Conservation (phyloP, 805 yeast genomes). For the Nakazawaea siamensis region DNA sequence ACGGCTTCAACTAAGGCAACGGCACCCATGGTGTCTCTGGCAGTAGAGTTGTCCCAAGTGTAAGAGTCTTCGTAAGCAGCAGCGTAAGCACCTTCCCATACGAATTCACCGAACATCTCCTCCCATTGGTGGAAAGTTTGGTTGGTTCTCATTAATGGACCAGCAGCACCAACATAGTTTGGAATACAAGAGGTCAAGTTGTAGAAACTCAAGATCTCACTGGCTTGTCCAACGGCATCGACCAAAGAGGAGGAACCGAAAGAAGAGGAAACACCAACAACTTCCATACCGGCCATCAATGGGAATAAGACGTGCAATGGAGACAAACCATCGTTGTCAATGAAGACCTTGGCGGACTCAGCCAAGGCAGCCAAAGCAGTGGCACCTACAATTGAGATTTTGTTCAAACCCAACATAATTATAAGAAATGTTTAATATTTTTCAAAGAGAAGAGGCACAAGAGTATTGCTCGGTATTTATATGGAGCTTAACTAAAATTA, state of each 20-base stretch:
- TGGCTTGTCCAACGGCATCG: slow-evolving; percentile 28
- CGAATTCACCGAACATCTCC: slow-evolving; percentile 27
- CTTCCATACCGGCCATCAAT: slow-evolving; percentile 28
- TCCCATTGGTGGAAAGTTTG: slow-evolving; percentile 32
- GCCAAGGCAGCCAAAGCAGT: slow-evolving; percentile 1
- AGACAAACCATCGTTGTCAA: slow-evolving; percentile 34
- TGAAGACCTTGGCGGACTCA: slow-evolving; percentile 26
- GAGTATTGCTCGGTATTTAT: no score
- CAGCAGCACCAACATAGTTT: slow-evolving; percentile 24
- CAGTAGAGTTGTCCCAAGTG: slow-evolving; percentile 23
- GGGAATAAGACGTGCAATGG: slow-evolving; percentile 29
- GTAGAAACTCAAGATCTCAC: slow-evolving; percentile 21
- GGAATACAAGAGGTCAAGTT: slow-evolving; percentile 26
- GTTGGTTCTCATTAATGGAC: slow-evolving; percentile 29
- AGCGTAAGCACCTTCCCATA: slow-evolving; percentile 34
- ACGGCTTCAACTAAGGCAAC: slow-evolving; percentile 32
- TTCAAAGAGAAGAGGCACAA: no score
- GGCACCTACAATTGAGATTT: neutral
- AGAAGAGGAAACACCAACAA: slow-evolving; percentile 30
- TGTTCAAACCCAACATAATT: slow-evolving; percentile 3
- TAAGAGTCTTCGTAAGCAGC: slow-evolving; percentile 24
- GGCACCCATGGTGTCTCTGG: slow-evolving; percentile 27
- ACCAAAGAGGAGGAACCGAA: slow-evolving; percentile 31
- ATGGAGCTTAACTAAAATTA: no score
- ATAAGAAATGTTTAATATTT: no score